Conservation (phyloP, 768 basidiomycete genomes). For the Glaciozyma martinii region DNA sequence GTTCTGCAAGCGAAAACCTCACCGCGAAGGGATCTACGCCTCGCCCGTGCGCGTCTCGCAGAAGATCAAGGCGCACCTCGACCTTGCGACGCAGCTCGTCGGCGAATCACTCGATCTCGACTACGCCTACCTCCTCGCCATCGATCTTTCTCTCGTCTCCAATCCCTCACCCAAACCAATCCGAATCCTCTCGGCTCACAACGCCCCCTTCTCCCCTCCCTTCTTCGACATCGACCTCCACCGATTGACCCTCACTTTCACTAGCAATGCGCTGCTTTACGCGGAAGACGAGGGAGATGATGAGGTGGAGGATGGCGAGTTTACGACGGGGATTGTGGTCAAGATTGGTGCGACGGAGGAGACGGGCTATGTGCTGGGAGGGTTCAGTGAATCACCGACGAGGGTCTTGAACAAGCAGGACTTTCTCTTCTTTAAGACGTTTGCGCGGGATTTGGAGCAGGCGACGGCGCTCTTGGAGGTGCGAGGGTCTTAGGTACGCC, state of each 20-base stretch:
- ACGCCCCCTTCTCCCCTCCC: conserved; percentile 16
- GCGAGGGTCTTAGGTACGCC: too few species aligned
- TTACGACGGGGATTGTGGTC: conserved; percentile 18
- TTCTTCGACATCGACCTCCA: conserved; percentile 20
- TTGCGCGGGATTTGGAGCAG: background rate
- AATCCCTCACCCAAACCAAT: background rate
- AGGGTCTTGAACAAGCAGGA: conserved; percentile 13
- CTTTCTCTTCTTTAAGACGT: background rate
- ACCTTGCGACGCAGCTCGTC: conserved; percentile 27
- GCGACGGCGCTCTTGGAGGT: too few species aligned
- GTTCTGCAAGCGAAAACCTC: background rate
- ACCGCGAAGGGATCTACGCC: background rate
- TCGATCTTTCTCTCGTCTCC: too few species aligned
- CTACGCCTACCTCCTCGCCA: conserved; percentile 5
- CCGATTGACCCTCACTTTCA: conserved; percentile 3
- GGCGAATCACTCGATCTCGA: conserved; percentile 27
- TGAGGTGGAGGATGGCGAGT: conserved; percentile 13
- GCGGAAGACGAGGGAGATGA: background rate
- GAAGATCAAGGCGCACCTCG: conserved; percentile 14
- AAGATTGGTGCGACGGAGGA: conserved; percentile 3
- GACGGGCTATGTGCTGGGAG: conserved; percentile 18
- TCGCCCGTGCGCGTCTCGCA: background rate
- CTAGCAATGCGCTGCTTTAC: conserved; percentile 15
- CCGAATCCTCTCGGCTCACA: conserved; percentile 12
- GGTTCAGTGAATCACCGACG: conserved; percentile 13